A percentile compares a stretch with the other conserved stretches of the same genome.
Evolutionary conservation across 441 rosid species (phyloP).

Genomic region (Populus trichocarpa): DNA sequence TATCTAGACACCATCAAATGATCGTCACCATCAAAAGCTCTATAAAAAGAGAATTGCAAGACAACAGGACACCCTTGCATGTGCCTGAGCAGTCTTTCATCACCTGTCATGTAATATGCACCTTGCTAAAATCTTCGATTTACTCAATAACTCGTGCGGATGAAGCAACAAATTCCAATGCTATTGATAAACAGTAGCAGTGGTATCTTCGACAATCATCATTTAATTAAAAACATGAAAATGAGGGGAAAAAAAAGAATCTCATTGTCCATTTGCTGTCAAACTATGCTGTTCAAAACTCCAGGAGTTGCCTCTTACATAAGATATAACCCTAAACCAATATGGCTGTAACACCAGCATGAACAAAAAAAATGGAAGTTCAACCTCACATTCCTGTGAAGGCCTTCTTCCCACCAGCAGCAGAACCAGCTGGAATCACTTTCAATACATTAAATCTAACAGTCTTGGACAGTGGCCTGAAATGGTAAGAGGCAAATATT

Average conservation of each 20-base stretch:
- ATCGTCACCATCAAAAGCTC: background rate
- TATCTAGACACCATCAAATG: background rate
- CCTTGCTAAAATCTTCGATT: background rate
- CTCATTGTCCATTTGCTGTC: background rate
- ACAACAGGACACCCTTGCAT: background rate
- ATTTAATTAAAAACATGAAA: background rate
- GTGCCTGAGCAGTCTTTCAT: background rate
- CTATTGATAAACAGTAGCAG: background rate
- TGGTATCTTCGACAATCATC: background rate
- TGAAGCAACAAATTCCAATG: background rate
- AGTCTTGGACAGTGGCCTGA: slow-evolving; percentile 74
- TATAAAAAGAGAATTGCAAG: background rate
- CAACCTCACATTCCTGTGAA: slow-evolving; percentile 22
- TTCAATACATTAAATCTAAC: slow-evolving; percentile 75
- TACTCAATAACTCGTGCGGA: background rate
- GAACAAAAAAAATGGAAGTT: background rate
- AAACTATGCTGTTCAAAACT: slow-evolving; percentile 7
- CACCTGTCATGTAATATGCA: background rate
- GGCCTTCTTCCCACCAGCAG: slow-evolving; percentile 54
- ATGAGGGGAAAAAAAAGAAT: background rate
- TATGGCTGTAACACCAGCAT: background rate
- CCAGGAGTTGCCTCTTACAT: background rate
- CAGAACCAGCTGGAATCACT: slow-evolving; percentile 76
- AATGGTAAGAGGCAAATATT: background rate
- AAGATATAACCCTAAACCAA: background rate